Evolutionary conservation across 768 basidiomycete genomes (phyloP).

Genomic region (Mycena amicta): DNA sequence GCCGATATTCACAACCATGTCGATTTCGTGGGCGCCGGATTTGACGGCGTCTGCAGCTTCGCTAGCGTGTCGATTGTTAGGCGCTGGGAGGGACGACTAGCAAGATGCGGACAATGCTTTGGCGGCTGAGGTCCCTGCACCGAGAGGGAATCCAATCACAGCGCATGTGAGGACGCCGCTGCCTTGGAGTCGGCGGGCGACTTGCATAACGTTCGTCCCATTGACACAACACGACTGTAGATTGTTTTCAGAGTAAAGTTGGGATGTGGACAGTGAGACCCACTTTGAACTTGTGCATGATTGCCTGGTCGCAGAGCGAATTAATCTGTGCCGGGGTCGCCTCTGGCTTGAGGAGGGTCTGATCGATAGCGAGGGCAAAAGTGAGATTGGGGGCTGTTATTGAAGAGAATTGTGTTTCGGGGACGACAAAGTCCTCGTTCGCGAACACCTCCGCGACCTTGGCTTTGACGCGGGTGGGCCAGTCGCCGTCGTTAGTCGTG

Average conservation of each 20-base stretch:
- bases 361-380: conserved; percentile 47
- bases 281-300: conserved; percentile 52
- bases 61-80: conserved; percentile 26
- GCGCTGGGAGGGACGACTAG: background rate
- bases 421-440: conserved; percentile 20
- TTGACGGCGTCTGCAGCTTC: conserved; percentile 49
- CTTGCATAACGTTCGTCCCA: conserved; percentile 45
- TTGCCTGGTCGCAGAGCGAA: conserved; percentile 49
- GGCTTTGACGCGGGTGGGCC: conserved; percentile 31
- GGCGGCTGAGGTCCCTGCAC: conserved; percentile 43
- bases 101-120: conserved; percentile 45
- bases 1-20: conserved; percentile 54
- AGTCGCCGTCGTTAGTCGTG: conserved; percentile 29
- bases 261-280: background rate
- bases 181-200: conserved; percentile 40
- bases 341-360: conserved; percentile 54
- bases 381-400: conserved; percentile 24
- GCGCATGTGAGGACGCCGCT: conserved; percentile 45
- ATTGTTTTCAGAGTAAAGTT: background rate
- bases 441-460: conserved; percentile 32
- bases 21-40: conserved; percentile 53
- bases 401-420: conserved; percentile 28
- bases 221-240: conserved; percentile 55
- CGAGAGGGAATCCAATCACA: conserved; percentile 56
- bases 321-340: conserved; percentile 48